These are phyloP conservation scores for Neoarthrinium moseri DNA, from an alignment of 2,329 filamentous ascomycete genomes.

Conservation along the genomic window DNA sequence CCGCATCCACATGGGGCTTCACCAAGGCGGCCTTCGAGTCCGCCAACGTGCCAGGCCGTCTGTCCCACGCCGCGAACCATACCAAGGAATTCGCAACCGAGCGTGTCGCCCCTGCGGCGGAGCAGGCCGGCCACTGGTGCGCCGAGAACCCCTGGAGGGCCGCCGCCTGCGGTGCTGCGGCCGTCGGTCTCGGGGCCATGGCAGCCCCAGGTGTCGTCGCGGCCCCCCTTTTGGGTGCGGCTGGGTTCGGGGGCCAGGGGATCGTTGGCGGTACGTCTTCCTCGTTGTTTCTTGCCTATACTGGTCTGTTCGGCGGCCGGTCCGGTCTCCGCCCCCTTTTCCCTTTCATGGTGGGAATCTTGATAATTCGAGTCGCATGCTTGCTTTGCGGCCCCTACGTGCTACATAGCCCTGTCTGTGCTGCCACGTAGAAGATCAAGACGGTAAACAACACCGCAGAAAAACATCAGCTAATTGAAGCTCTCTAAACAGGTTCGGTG, in stretches of 20 bases:
- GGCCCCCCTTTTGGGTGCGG: neutral
- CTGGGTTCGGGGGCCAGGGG: neutral
- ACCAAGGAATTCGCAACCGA: too few species aligned
- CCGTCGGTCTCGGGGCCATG: neutral
- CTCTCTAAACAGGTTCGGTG: slow-evolving; percentile 15
- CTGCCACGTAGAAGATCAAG: too few species aligned
- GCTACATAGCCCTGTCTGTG: too few species aligned
- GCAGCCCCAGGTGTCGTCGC: neutral
- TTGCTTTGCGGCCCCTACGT: too few species aligned
- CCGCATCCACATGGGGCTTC: neutral
- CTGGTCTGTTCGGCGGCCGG: too few species aligned
- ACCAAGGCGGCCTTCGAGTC: neutral
- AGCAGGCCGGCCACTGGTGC: neutral
- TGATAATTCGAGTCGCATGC: too few species aligned
- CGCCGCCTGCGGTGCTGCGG: neutral
- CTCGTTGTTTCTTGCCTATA: too few species aligned
- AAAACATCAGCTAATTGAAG: too few species aligned
- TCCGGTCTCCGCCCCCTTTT: too few species aligned
- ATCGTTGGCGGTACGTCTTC: neutral
- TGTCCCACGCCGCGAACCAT: neutral
- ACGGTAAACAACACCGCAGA: too few species aligned
- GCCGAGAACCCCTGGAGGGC: neutral
- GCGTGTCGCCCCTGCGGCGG: too few species aligned
- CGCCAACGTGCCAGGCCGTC: neutral
- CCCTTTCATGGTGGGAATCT: too few species aligned